Percentiles rank a stretch among this genome's conserved stretches.
Evolutionary conservation across 108 stramenopile species (phyloP).

Genomic region (Licmophora abbreviata): DNA sequence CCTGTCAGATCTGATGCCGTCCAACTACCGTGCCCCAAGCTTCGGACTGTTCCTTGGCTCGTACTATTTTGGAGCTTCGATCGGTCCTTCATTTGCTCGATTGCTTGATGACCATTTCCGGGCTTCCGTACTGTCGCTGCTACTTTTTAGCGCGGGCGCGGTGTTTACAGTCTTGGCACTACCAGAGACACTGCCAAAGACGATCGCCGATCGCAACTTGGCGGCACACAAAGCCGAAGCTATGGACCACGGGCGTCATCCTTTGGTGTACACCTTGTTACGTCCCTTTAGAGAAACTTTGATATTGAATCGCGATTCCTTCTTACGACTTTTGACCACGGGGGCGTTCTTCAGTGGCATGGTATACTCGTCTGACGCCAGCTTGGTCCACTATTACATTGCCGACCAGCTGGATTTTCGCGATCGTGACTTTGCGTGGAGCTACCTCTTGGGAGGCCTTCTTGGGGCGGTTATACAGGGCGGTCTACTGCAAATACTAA

Average conservation of each 20-base stretch:
- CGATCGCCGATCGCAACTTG: conserved; percentile 14
- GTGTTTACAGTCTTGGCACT: conserved; percentile 28
- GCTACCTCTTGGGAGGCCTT: conserved; percentile 55
- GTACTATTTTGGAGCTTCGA: conserved; percentile 55
- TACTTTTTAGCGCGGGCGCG: conserved; percentile 26
- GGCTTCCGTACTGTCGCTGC: conserved; percentile 21
- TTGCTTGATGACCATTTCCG: conserved; percentile 30
- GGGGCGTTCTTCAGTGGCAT: conserved; percentile 63
- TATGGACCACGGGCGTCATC: neutral
- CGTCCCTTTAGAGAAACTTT: conserved; percentile 55
- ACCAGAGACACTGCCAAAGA: conserved; percentile 62
- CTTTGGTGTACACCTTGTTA: neutral
- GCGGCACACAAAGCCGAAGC: neutral
- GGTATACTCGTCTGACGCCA: conserved; percentile 53
- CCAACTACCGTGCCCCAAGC: conserved; percentile 45
- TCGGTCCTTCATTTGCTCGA: conserved; percentile 50
- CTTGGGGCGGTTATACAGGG: conserved; percentile 62
- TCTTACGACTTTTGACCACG: conserved; percentile 40
- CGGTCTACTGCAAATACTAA: conserved; percentile 48
- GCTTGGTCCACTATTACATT: conserved; percentile 65
- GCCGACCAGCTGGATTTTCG: conserved; percentile 57
- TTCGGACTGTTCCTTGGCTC: conserved; percentile 64
- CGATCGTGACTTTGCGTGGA: conserved; percentile 49
- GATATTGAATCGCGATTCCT: conserved; percentile 44
- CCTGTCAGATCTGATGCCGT: conserved; percentile 55